A percentile compares a stretch with the other conserved stretches of the same genome.
Conservation (phyloP, 2,329 filamentous ascomycete genomes). For the Tothia fuscella region DNA sequence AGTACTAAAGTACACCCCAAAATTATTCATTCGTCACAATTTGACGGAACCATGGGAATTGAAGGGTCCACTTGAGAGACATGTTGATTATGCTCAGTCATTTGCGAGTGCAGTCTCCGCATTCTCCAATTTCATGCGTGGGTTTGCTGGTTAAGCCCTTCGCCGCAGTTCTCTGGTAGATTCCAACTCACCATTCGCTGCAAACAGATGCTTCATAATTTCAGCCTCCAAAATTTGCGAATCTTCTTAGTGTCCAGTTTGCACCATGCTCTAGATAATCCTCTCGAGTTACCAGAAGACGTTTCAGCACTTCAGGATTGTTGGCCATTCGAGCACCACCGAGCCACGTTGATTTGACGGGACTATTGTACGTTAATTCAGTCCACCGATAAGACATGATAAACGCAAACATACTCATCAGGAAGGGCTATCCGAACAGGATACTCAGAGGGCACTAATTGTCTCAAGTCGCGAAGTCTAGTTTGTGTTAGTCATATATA, state of each 20-base stretch:
- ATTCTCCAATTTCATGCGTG: no score
- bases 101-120: no score
- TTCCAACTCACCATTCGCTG: no score
- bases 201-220: no score
- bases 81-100: no score
- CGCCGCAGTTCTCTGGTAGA: no score
- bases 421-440: slow-evolving; percentile 3
- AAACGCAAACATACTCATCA: slow-evolving; percentile 26
- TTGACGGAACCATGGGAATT: no score
- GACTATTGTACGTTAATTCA: slow-evolving; percentile 21
- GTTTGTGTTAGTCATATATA: slow-evolving; percentile 33
- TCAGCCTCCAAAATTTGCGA: slow-evolving; percentile 4
- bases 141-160: no score
- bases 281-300: slow-evolving; percentile 65
- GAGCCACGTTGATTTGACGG: slow-evolving; percentile 71
- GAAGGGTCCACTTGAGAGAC: no score
- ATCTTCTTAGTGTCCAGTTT: slow-evolving; percentile 5
- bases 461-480: slow-evolving; percentile 35
- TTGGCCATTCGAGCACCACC: slow-evolving; percentile 70
- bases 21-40: no score
- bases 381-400: background rate
- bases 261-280: slow-evolving; percentile 81
- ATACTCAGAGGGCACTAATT: slow-evolving; percentile 6
- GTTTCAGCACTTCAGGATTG: slow-evolving; percentile 51
- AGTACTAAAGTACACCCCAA: no score